A percentile compares a stretch with the other conserved stretches of the same genome.
These are phyloP conservation scores for Penicillium argentinense DNA, from an alignment of 495 filamentous ascomycete species.

Conservation along the genomic window DNA sequence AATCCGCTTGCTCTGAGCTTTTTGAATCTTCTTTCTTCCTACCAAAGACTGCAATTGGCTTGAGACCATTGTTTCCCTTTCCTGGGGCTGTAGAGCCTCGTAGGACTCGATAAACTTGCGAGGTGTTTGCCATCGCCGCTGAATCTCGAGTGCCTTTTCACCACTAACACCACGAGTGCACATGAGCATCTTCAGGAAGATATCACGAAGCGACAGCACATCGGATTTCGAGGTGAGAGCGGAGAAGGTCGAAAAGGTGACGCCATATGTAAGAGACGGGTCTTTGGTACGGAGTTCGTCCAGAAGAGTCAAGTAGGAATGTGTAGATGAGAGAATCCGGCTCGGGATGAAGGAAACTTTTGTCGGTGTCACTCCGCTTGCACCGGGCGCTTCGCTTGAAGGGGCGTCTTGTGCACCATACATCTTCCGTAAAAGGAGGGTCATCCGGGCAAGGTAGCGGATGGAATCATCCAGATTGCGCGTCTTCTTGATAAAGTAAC, in stretches of 20 bases:
- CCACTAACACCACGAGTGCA: constrained; percentile 73
- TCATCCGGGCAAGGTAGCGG: constrained; percentile 75
- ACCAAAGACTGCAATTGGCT: constrained; percentile 54
- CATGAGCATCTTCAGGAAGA: constrained; percentile 88
- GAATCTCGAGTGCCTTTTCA: constrained; percentile 81
- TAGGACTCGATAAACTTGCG: constrained; percentile 67
- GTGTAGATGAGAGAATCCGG: constrained; percentile 57
- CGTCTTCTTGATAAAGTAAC: constrained; percentile 80
- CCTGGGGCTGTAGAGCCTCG: constrained; percentile 51
- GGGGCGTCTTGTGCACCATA: constrained; percentile 54
- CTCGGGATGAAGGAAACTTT: constrained; percentile 60
- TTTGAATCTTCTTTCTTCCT: constrained; percentile 67
- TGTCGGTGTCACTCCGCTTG: no score
- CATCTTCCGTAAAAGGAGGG: constrained; percentile 60
- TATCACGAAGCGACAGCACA: constrained; percentile 67
- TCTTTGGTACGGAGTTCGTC: constrained; percentile 51
- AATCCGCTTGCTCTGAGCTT: constrained; percentile 64
- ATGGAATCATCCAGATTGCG: constrained; percentile 78
- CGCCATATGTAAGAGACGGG: constrained; percentile 55
- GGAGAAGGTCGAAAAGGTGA: constrained; percentile 72
- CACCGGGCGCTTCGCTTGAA: constrained; percentile 4
- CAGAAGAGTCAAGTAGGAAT: constrained; percentile 69
- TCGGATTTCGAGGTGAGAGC: constrained; percentile 74
- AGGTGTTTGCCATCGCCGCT: constrained; percentile 72
- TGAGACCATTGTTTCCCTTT: constrained; percentile 50